These are phyloP conservation scores for Camellia lanceoleosa DNA, from an alignment of 148 eudicot genomes.

Conservation along the genomic window DNA sequence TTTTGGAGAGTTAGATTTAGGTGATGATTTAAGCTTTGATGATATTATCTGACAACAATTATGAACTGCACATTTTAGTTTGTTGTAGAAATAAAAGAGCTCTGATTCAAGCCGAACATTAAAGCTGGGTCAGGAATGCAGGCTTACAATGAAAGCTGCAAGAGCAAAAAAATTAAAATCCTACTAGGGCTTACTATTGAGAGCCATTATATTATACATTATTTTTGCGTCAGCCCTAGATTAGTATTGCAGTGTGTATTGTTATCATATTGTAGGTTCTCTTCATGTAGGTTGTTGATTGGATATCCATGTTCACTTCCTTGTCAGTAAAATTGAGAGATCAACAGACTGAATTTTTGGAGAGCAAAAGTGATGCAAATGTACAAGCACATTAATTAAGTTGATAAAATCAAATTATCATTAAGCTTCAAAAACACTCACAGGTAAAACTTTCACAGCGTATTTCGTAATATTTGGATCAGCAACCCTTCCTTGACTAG, in stretches of 20 bases:
- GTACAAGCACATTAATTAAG: neutral
- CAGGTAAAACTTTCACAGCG: slow-evolving; percentile 89
- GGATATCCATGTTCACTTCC: neutral
- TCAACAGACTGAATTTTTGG: neutral
- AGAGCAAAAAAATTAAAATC: too few relatives aligned
- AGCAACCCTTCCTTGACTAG: slow-evolving; percentile 60
- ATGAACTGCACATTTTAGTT: too few relatives aligned
- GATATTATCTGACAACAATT: neutral
- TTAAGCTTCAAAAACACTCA: slow-evolving; percentile 31
- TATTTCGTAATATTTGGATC: slow-evolving; percentile 91
- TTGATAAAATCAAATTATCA: neutral
- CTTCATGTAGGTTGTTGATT: neutral
- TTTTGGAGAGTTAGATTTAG: neutral
- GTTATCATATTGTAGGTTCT: too few relatives aligned
- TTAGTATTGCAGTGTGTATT: too few relatives aligned
- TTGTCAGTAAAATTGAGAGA: neutral
- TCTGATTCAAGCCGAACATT: neutral
- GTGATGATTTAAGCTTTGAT: neutral
- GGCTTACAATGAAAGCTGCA: neutral
- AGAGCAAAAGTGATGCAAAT: neutral
- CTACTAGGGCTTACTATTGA: neutral
- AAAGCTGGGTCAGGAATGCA: neutral
- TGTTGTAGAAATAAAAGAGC: neutral
- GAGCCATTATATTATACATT: neutral
- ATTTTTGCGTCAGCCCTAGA: too few relatives aligned